Percentiles rank a stretch among this genome's conserved stretches.
Conservation (phyloP, 306 rosid species). For the Luffa aegyptiaca region DNA sequence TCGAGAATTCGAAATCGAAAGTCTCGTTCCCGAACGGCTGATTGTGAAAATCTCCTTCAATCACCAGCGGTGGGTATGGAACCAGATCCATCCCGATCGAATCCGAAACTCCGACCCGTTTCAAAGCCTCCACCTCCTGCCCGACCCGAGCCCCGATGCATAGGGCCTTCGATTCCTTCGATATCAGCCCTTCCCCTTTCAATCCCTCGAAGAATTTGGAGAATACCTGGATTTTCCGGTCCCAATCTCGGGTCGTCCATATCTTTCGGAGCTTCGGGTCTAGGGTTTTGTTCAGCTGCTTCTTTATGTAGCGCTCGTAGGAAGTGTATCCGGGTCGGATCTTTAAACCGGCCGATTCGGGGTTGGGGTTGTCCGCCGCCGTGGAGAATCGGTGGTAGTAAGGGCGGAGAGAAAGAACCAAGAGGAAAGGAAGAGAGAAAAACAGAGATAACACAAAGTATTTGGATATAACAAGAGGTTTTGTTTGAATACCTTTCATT, state of each 20-base stretch:
- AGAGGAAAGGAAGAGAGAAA: slow-evolving; percentile 44
- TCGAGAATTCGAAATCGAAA: slow-evolving; percentile 83
- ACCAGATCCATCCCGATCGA: slow-evolving; percentile 81
- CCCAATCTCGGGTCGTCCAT: slow-evolving; percentile 96
- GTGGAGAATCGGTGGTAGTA: not conserved
- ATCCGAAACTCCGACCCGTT: slow-evolving; percentile 48
- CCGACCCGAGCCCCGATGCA: slow-evolving; percentile 86
- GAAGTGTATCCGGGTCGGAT: slow-evolving; percentile 89
- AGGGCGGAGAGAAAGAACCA: slow-evolving; percentile 23
- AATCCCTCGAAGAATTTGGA: slow-evolving; percentile 40
- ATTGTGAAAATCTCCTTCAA: slow-evolving; percentile 68
- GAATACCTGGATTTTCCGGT: slow-evolving; percentile 66
- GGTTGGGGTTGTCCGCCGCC: not conserved
- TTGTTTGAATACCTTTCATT: slow-evolving; percentile 39
- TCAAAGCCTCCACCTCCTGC: slow-evolving; percentile 78
- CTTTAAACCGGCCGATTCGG: slow-evolving; percentile 22
- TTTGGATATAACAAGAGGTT: slow-evolving; percentile 22
- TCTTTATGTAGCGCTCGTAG: slow-evolving; percentile 61
- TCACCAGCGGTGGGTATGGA: slow-evolving; percentile 70
- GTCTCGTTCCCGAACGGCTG: slow-evolving; percentile 53
- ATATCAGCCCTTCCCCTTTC: slow-evolving; percentile 23
- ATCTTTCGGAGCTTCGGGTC: slow-evolving; percentile 67
- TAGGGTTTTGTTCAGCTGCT: slow-evolving; percentile 81
- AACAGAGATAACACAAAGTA: slow-evolving; percentile 44
- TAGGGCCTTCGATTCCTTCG: slow-evolving; percentile 37